These are phyloP conservation scores for Solanum hybrid DNA, from an alignment of 305 asterid genomes.

Conservation along the genomic window DNA sequence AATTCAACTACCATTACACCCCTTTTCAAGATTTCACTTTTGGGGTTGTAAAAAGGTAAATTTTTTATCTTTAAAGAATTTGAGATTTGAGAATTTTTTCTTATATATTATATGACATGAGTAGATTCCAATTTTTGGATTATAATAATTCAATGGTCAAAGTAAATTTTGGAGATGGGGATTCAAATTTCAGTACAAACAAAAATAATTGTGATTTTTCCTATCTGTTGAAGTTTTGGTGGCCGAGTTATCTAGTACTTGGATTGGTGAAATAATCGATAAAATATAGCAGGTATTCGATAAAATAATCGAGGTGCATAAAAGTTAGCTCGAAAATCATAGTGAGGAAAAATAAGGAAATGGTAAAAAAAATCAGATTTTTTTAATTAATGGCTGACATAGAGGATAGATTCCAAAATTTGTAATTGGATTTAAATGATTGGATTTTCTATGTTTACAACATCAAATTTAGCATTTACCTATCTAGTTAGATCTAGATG, in stretches of 20 bases:
- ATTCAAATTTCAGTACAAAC: neutral
- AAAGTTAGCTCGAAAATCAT: neutral
- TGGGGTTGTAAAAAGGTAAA: neutral
- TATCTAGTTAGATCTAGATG: neutral
- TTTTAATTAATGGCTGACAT: neutral
- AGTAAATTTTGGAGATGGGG: neutral
- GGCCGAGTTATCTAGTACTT: neutral
- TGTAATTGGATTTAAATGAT: neutral
- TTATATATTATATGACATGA: neutral
- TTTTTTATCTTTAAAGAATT: neutral
- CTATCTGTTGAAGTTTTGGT: neutral
- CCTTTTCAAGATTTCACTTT: neutral
- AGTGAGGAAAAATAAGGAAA: neutral
- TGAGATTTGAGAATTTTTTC: neutral
- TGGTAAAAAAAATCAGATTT: neutral
- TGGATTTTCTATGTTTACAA: neutral
- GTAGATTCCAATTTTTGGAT: neutral
- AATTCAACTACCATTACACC: constrained; percentile 19
- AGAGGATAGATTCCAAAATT: neutral
- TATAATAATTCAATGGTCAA: neutral
- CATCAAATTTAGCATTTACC: neutral
- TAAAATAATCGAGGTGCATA: neutral
- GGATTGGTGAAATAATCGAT: no score
- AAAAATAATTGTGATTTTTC: neutral
- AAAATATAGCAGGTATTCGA: neutral